Evolutionary conservation across 768 basidiomycete species (phyloP), one percentile per base, ranked within the genome.

Genomic region (Paxillus ammoniavirescens): DNA sequence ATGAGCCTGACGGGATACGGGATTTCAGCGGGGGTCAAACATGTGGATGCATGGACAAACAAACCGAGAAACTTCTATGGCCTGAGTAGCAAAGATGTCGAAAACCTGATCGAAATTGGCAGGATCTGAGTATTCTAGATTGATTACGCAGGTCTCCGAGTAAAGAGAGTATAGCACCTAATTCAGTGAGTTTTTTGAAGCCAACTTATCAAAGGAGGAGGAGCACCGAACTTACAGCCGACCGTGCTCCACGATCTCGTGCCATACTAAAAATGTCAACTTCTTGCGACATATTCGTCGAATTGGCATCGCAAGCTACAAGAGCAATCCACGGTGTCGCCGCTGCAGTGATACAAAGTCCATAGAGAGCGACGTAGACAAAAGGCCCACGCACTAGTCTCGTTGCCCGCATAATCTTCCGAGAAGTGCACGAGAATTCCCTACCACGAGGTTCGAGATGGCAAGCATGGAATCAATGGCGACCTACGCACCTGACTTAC

Each of bases 251-350:
- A 56, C 82, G 76, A 57, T 87, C 82, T 40, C 79, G 75, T 18
- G 91, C 92, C 40, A 91, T 76, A 0, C 90, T 91, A 69, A 97
- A 93, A 49, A 95, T 80, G 66, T 97, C 93, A 45, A 75, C 67
- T 3, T 80, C 75, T 48, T 74, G 65, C 1, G 84, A 83, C 3
- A 81, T 74, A 54, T 80, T 72, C 14, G 90, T 90, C 15, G 85
- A 78, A 67, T 94, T 93, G 52, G 66, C 64, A 64, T 95, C 93
- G 68, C 93, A 96, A 3, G 84, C 80, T 46, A 97, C 81, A 58
- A 94, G 78, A 12, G 94, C 94, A 61, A 97, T 89, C 93, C 93
- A 97, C 4, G 94, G 92, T 0, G 93, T 91, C 5, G 73, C 76
- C 3, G 89, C 87, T 81, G 65, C 59, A 26, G 56, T 61, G 64